These are phyloP conservation scores for Ophiognomonia clavigignenti-juglandacearum DNA, from an alignment of 2,329 filamentous ascomycete genomes.

Conservation along the genomic window DNA sequence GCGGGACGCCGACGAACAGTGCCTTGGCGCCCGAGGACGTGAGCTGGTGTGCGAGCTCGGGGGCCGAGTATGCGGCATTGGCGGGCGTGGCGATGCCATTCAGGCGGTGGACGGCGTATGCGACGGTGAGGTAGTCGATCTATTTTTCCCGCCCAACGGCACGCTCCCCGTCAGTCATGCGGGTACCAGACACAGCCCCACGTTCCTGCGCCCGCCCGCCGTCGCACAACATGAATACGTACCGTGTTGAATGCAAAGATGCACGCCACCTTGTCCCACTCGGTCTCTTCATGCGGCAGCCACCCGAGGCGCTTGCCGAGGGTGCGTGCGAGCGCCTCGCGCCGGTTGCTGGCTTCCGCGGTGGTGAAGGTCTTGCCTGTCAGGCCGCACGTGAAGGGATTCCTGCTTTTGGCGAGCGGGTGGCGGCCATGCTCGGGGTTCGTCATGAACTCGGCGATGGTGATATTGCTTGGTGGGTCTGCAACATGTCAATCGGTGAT, in stretches of 20 bases:
- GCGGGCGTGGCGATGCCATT: conserved; percentile 71
- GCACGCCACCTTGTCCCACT: conserved; percentile 77
- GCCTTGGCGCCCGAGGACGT: conserved; percentile 63
- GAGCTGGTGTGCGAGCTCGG: conserved; percentile 68
- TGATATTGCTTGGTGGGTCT: conserved; percentile 67
- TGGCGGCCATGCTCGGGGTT: conserved; percentile 65
- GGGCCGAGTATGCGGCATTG: conserved; percentile 67
- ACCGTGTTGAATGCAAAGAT: conserved; percentile 80
- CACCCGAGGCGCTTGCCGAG: conserved; percentile 69
- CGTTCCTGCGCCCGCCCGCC: no score
- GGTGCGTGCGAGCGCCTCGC: conserved; percentile 63
- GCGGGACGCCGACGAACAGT: conserved; percentile 66
- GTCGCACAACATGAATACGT: conserved; percentile 22
- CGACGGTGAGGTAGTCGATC: conserved; percentile 70
- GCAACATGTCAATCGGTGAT: conserved; percentile 12
- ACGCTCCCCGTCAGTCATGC: neutral
- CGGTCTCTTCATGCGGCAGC: conserved; percentile 62
- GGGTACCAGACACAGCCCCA: neutral
- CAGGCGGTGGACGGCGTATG: conserved; percentile 69
- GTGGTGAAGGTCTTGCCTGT: conserved; percentile 63
- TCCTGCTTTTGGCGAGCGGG: conserved; percentile 56
- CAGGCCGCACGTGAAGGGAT: conserved; percentile 74
- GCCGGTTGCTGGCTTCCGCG: conserved; percentile 58
- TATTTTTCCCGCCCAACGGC: neutral
- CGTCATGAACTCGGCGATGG: conserved; percentile 72